Evolutionary conservation across 106 monocot species (phyloP).

Genomic region (Xerophyta viscosa): DNA sequence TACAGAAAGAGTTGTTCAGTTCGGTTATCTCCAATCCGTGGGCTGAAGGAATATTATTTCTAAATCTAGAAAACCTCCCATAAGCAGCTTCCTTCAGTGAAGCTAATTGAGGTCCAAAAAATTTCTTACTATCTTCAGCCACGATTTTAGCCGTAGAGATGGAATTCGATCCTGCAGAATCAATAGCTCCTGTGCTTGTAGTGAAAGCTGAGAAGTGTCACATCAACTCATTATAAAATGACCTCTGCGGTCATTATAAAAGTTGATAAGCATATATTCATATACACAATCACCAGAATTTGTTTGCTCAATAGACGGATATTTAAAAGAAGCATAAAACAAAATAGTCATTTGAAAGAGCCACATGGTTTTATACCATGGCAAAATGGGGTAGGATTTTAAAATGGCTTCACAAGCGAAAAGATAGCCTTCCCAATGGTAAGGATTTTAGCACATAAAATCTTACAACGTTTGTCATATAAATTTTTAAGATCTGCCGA

Average conservation of each 20-base stretch:
- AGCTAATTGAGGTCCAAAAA: not conserved
- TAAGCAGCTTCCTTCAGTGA: conserved; percentile 4
- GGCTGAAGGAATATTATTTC: conserved; percentile 1
- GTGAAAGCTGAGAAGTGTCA: conserved; percentile 5
- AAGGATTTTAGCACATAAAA: too few species aligned
- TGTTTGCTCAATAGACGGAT: too few species aligned
- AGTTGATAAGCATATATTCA: too few species aligned
- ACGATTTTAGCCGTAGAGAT: not conserved
- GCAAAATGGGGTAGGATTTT: too few species aligned
- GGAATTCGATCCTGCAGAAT: conserved; percentile 2
- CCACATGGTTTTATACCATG: too few species aligned
- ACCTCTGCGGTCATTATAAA: not conserved
- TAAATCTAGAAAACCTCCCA: conserved; percentile 4
- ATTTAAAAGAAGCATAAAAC: too few species aligned
- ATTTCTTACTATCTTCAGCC: conserved; percentile 8
- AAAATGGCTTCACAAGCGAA: too few species aligned
- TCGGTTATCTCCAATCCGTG: not conserved
- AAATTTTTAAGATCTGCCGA: too few species aligned
- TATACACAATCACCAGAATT: too few species aligned
- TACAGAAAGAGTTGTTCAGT: not conserved
- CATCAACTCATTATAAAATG: not conserved
- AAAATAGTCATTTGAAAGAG: too few species aligned
- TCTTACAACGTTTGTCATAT: too few species aligned
- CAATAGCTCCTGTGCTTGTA: conserved; percentile 1
- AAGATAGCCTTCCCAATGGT: too few species aligned